Conservation (phyloP, 768 basidiomycete species). For the Wakefieldia striispora region DNA sequence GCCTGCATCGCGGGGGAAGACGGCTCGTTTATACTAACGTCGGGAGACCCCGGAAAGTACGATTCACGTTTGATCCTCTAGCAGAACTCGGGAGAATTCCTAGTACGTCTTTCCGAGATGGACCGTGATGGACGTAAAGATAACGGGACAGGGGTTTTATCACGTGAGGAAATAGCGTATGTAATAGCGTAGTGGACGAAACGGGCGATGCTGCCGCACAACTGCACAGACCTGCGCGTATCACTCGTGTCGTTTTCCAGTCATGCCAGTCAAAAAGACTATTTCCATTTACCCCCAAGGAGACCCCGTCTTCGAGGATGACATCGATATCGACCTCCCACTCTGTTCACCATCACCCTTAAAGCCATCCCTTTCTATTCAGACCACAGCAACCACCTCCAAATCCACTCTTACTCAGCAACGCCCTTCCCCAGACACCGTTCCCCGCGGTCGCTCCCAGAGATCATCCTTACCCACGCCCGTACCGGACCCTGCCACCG, state of each 20-base stretch:
- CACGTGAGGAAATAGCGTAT: slow-evolving; percentile 11
- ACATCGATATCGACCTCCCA: slow-evolving; percentile 33
- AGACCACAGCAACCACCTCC: slow-evolving; percentile 10
- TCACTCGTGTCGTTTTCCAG: slow-evolving; percentile 14
- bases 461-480: slow-evolving; percentile 8
- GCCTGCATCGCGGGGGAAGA: background rate
- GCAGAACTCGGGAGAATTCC: background rate
- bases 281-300: slow-evolving; percentile 15
- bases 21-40: background rate
- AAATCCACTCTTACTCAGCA: slow-evolving; percentile 12
- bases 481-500: slow-evolving; percentile 54
- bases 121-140: background rate
- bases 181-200: no score
- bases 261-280: slow-evolving; percentile 25
- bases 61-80: background rate
- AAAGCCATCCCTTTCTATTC: slow-evolving; percentile 15
- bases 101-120: slow-evolving; percentile 17
- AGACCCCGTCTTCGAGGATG: slow-evolving; percentile 33
- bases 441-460: slow-evolving; percentile 10
- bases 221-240: slow-evolving; percentile 15
- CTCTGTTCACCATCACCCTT: background rate
- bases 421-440: slow-evolving; percentile 17
- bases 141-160: background rate
- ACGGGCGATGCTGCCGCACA: background rate
- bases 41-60: slow-evolving; percentile 5